Base-by-base conservation (phyloP, 176 grass and related monocot genomes). In the Aegilops speltoides region DNA sequence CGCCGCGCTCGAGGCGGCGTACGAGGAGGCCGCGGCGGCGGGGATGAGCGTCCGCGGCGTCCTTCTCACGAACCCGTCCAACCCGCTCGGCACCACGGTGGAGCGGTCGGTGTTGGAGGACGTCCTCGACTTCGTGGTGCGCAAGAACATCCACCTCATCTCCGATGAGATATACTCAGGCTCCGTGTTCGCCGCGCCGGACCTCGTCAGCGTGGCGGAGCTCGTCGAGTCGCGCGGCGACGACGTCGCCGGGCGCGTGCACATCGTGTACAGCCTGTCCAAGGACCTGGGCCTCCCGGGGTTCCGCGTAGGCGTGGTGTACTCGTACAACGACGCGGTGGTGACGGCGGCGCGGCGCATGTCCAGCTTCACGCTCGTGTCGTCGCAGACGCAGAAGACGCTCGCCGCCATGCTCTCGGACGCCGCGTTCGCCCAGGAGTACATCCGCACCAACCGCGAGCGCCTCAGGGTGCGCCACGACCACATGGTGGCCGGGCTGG, bases 161-260 rank as follows among this genome's bases (percentile, higher is more conserved):
- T 92, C 95, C 79, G 95, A 97, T 83, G 95, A 97, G 89, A 94
- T 97, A 20, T 97, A 97, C 92, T 97, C 95, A 20, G 92, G 95
- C 29, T 97, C 95, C 0, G 92, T 97, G 19, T 97, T 97, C 82
- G 68, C 92, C 8, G 67, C 78, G 12, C 80, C 86, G 50, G 92
- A 94, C 63, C 89, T 97, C 45, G 83, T 89, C 76, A 97, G 95
- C 87, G 88, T 97, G 20, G 90, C 92, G 4, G 95, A 97, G 81
- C 83, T 97, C 54, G 86, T 97, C 76, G 86, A 94, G 37, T 20
- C 68, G 37, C 82, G 82, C 46, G 15, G 10, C 16, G 38, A 1
- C 8, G 69, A 64, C 45, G 19, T 92, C 78, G 90, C 83, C 15
- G 48, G 23, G 4, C 93, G 90, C 10, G 92, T 97, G 24, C 95